Evolutionary conservation across 805 yeast genomes (phyloP), one percentile per base, ranked within the genome.

Genomic region (Monosporozyma aquatica): DNA sequence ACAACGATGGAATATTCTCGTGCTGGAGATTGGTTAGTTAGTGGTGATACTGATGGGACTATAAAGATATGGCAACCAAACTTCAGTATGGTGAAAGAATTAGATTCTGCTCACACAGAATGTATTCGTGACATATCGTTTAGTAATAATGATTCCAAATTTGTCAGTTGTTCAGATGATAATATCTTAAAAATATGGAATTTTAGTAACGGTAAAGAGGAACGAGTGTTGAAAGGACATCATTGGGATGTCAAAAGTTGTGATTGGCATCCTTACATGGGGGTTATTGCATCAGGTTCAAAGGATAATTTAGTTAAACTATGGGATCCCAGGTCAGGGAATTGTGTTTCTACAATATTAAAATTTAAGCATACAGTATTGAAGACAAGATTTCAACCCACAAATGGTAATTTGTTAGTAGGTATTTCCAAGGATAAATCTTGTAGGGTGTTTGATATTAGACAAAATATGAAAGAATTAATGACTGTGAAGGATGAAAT

Each of bases 241-340:
- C 95, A 94, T 60, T 92, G 99, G 99, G 99, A 92, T 64, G 97
- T 92, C 18, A 92, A 92, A 59, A 78, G 89, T 42, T 85, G 94
- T 42, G 97, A 92, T 62, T 92, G 99, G 99, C 99, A 92, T 62
- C 85, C 95, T 5, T 70, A 73, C 10, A 66, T 86, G 63, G 96
- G 97, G 0, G 69, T 92, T 22, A 72, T 92, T 40, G 96, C 83
- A 0, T 76, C 89, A 48, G 99, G 97, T 0, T 92, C 97, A 0
- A 92, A 94, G 60, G 99, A 92, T 64, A 94, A 94, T 62, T 67
- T 87, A 51, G 76, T 92, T 38, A 87, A 89, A 64, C 68, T 92
- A 21, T 92, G 98, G 98, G 99, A 92, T 59, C 99, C 99, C 9
- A 72, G 98, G 48, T 70, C 77, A 5, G 78, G 82, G 0, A 71